Percentiles rank a stretch among this genome's conserved stretches.
Evolutionary conservation across 2,329 filamentous ascomycete species (phyloP).

Genomic region (Penicillium janthinellum): DNA sequence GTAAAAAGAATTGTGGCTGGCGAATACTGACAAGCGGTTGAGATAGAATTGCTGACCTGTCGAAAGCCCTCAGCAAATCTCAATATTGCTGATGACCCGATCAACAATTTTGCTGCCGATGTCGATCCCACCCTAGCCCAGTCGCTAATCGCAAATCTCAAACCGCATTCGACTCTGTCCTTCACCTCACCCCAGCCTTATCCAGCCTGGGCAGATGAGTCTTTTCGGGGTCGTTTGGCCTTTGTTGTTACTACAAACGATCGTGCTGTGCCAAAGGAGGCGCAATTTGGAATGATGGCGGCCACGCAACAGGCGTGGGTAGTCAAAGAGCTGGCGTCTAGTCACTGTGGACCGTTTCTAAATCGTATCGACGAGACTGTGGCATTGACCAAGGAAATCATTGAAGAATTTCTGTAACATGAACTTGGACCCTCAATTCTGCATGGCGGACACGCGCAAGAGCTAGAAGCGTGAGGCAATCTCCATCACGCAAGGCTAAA

Average conservation of each 20-base stretch:
- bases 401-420: not conserved
- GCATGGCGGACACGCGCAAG: not conserved
- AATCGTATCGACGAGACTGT: conserved; percentile 1
- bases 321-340: conserved; percentile 14
- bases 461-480: no score
- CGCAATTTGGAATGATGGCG: conserved; percentile 29
- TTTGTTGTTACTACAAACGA: conserved; percentile 29
- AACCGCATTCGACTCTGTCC: conserved; percentile 25
- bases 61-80: conserved; percentile 15
- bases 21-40: no score
- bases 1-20: conserved; percentile 7
- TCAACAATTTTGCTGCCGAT: conserved; percentile 20
- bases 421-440: no score
- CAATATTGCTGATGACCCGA: conserved; percentile 17
- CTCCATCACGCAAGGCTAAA: no score
- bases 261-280: conserved; percentile 24
- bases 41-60: not conserved
- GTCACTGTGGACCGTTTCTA: conserved; percentile 9
- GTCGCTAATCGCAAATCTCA: conserved; percentile 14
- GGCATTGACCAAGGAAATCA: conserved; percentile 1
- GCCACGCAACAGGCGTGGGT: conserved; percentile 26
- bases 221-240: conserved; percentile 20
- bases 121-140: conserved; percentile 3
- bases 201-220: conserved; percentile 30
- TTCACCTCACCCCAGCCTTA: conserved; percentile 28